These are phyloP conservation scores for Calonectria leucothoes DNA, from an alignment of 2,329 filamentous ascomycete species.

Conservation along the genomic window DNA sequence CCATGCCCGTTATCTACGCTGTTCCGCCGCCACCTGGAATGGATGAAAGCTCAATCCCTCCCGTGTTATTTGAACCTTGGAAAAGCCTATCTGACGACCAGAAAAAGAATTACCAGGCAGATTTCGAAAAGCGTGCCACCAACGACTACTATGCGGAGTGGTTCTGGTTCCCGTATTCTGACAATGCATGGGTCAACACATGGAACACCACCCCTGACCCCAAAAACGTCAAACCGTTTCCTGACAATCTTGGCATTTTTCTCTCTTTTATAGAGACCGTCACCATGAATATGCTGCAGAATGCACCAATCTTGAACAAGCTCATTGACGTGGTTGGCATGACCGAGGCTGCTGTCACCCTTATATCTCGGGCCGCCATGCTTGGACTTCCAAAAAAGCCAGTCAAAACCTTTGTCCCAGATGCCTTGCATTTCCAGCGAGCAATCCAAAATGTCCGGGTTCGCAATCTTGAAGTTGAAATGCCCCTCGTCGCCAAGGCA, in stretches of 20 bases:
- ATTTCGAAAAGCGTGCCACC: background rate
- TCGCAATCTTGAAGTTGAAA: background rate
- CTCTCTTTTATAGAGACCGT: background rate
- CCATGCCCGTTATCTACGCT: background rate
- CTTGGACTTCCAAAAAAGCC: background rate
- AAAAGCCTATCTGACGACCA: background rate
- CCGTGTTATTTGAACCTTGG: background rate
- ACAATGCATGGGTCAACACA: background rate
- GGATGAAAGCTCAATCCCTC: background rate
- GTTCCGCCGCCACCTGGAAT: background rate
- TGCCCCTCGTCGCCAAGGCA: background rate
- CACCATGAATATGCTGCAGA: background rate
- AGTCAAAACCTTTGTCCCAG: background rate
- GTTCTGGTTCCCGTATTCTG: background rate
- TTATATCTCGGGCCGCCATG: background rate
- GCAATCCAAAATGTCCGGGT: background rate
- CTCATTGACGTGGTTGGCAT: background rate
- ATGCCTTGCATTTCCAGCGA: background rate
- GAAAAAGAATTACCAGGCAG: background rate
- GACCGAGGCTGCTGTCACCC: background rate
- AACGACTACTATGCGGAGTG: background rate
- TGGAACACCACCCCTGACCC: background rate
- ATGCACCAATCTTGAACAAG: background rate
- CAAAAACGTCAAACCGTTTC: background rate
- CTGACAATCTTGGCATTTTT: background rate